Evolutionary conservation across 2,329 filamentous ascomycete genomes (phyloP).

Genomic region (Rutstroemia sp.): DNA sequence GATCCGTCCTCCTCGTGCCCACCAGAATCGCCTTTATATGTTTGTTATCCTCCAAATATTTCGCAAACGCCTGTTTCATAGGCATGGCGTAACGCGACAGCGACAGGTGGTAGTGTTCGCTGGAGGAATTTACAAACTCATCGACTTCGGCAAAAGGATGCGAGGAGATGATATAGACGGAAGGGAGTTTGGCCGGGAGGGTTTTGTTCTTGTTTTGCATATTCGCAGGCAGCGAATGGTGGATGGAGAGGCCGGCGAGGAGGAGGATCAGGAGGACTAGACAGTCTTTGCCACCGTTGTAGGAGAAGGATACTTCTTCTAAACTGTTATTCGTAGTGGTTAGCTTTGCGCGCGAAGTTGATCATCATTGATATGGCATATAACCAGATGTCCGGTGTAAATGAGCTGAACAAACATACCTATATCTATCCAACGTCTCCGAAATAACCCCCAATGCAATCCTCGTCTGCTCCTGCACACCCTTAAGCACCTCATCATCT

Average conservation of each 20-base stretch:
- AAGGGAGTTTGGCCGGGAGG: slow-evolving; percentile 45
- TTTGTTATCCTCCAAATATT: slow-evolving; percentile 61
- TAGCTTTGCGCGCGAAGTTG: not conserved
- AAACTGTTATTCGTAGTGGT: slow-evolving; percentile 41
- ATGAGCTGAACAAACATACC: slow-evolving; percentile 37
- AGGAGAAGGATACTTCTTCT: slow-evolving; percentile 78
- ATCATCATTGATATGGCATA: not conserved
- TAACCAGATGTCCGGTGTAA: not conserved
- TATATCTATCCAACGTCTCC: slow-evolving; percentile 68
- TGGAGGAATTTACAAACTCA: slow-evolving; percentile 66
- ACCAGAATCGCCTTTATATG: slow-evolving; percentile 74
- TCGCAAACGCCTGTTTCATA: slow-evolving; percentile 74
- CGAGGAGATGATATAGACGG: slow-evolving; percentile 81
- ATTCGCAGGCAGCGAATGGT: slow-evolving; percentile 82
- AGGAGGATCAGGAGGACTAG: slow-evolving; percentile 87
- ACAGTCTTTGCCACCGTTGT: slow-evolving; percentile 97
- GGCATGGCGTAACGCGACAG: slow-evolving; percentile 67
- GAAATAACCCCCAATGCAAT: slow-evolving; percentile 66
- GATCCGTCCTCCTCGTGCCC: slow-evolving; percentile 84
- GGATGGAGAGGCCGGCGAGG: slow-evolving; percentile 39
- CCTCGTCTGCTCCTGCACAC: slow-evolving; percentile 65
- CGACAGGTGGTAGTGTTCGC: slow-evolving; percentile 63
- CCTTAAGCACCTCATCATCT: slow-evolving; percentile 19
- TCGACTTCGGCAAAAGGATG: slow-evolving; percentile 85
- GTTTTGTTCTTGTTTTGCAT: slow-evolving; percentile 11